Evolutionary conservation across 805 yeast genomes (phyloP), one percentile per base, ranked within the genome.

Genomic region (Candida taoyuanica): DNA sequence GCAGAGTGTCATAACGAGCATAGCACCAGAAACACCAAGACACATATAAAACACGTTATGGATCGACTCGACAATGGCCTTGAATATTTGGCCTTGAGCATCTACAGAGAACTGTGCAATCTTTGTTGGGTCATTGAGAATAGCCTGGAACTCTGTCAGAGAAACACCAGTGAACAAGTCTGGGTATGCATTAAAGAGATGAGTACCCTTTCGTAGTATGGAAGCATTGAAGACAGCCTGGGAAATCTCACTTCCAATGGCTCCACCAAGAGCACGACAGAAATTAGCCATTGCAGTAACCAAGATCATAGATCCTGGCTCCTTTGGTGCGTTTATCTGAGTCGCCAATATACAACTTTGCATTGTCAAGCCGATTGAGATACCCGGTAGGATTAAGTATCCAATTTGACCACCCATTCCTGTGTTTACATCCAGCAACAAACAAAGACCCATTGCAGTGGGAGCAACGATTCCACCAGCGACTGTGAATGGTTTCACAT

Each of bases 301-400:
- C 53, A 74, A 51, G 36, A 75, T 70, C 11, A 64, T 62, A 3
- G 70, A 64, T 12, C 79, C 80, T 5, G 72, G 65, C 2, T 63
- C 55, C 42, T 73, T 71, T 25, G 81, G 78, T 11, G 76, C 74
- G 18, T 64, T 56, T 13, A 74, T 52, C 47, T 75, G 78, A 2
- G 71, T 61, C 2, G 69, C 53, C 23, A 73, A 49, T 33, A 72
- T 57, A 13, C 65, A 47, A 2, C 74, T 59, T 51, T 75, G 80
- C 52, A 73, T 58, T 37, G 57, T 60, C 13, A 71, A 23, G 3
- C 83, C 84, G 30, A 67, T 53, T 0, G 72, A 63, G 5, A 68
- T 57, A 18, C 83, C 83, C 7, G 61, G 51, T 6, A 71, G 47
- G 19, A 74, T 68, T 39, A 71, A 65, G 24, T 64, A 58, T 0